phyloP scores from a whole-genome alignment of 2,329 filamentous ascomycete species.

The Cladosporium austrohemisphaericum region DNA sequence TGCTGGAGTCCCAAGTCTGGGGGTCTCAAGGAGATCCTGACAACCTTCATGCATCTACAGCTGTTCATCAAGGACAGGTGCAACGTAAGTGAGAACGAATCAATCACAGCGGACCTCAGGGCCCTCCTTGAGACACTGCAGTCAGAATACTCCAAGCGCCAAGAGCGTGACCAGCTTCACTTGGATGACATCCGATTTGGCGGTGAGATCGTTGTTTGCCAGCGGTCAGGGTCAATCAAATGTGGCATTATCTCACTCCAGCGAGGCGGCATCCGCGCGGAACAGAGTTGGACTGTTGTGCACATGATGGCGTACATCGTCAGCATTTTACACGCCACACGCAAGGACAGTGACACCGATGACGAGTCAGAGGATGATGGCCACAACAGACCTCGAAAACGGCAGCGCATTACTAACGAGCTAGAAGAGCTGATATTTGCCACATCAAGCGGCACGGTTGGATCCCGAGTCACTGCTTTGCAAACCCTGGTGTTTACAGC shows the following conservation, averaged over 20 bases:
- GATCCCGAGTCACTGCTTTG: constrained; percentile 46
- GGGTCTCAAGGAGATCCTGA: constrained; percentile 67
- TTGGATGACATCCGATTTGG: constrained; percentile 65
- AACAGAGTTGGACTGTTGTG: constrained; percentile 34
- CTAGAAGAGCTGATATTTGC: constrained; percentile 39
- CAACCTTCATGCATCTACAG: constrained; percentile 61
- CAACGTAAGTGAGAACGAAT: constrained; percentile 19
- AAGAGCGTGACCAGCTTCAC: constrained; percentile 68
- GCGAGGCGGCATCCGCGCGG: constrained; percentile 31
- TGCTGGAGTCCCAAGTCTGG: constrained; percentile 60
- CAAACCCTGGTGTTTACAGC: constrained; percentile 52
- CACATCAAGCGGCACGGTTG: constrained; percentile 31
- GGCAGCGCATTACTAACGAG: constrained; percentile 35
- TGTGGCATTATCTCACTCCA: constrained; percentile 22
- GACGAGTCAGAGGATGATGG: constrained; percentile 16
- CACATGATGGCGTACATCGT: constrained; percentile 7
- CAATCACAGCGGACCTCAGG: constrained; percentile 47
- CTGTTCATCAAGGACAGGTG: constrained; percentile 38
- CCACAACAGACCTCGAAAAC: constrained; percentile 29
- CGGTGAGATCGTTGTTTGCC: constrained; percentile 2
- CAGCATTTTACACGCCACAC: background rate
- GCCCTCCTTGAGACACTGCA: constrained; percentile 69
- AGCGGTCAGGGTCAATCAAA: background rate
- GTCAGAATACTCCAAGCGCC: constrained; percentile 70
- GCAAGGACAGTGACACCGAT: constrained; percentile 6